Percentiles rank a stretch among this genome's conserved stretches.
These are phyloP conservation scores for Colletotrichum somersetense DNA, from an alignment of 2,329 filamentous ascomycete genomes.

Conservation along the genomic window DNA sequence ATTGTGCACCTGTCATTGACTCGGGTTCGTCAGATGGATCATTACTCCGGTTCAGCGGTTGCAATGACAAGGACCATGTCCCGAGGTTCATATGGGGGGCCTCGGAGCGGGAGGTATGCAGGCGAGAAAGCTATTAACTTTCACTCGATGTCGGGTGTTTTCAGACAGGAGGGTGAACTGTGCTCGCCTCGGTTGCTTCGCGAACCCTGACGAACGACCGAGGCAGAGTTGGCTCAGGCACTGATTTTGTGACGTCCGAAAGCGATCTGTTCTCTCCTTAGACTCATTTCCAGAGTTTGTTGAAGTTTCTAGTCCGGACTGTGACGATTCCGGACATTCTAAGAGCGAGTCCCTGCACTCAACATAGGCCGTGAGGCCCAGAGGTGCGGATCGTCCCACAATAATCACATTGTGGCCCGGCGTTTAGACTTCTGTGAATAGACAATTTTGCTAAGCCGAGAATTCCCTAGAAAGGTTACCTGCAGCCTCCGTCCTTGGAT, in stretches of 20 bases:
- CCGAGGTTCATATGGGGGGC: neutral
- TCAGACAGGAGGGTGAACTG: neutral
- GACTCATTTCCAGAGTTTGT: neutral
- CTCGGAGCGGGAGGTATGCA: neutral
- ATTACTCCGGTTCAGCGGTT: neutral
- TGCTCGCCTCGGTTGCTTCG: neutral
- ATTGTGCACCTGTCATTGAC: neutral
- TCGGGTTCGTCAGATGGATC: slow-evolving; percentile 21
- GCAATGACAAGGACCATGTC: neutral
- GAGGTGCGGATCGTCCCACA: neutral
- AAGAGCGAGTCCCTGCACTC: neutral
- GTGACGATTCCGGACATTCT: neutral
- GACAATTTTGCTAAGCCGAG: neutral
- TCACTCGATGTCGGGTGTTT: slow-evolving; percentile 10
- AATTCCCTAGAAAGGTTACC: slow-evolving; percentile 1
- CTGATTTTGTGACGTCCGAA: slow-evolving; percentile 10
- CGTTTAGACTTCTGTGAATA: neutral
- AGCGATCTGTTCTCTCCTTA: neutral
- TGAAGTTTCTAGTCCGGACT: neutral
- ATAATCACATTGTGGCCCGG: neutral
- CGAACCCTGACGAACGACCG: slow-evolving; percentile 13
- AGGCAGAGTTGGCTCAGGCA: slow-evolving; percentile 14
- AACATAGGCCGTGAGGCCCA: neutral
- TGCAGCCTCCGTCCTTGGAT: neutral
- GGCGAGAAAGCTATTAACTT: slow-evolving; percentile 4